Conservation (phyloP, 1,284 basidiomycete genomes). For the Leccinum fuscescens region DNA sequence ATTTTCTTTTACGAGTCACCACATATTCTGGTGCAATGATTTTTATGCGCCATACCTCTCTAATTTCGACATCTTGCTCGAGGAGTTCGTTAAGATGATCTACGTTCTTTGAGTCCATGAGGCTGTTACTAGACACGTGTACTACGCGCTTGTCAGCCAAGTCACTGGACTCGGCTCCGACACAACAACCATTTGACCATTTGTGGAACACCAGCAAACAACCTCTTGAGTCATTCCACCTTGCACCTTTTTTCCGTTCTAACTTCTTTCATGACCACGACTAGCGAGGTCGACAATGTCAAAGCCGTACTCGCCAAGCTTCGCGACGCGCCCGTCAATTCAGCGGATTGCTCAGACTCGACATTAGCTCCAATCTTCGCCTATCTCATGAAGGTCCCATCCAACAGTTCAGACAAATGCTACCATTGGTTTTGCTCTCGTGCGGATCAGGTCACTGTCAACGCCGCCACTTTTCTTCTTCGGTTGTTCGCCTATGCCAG, state of each 20-base stretch:
- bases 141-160: not conserved
- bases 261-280: constrained; percentile 28
- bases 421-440: constrained; percentile 73
- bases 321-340: constrained; percentile 56
- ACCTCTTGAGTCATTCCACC: not conserved
- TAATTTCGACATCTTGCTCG: constrained; percentile 49
- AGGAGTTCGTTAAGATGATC: constrained; percentile 52
- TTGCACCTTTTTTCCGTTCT: not conserved
- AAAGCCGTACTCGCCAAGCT: constrained; percentile 47
- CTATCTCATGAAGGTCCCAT: constrained; percentile 51
- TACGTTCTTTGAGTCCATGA: constrained; percentile 58
- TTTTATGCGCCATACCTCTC: constrained; percentile 43
- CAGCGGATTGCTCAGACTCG: constrained; percentile 44
- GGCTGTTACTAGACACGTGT: not conserved
- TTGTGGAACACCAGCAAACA: not conserved
- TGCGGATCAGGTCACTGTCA: constrained; percentile 50
- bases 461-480: constrained; percentile 75
- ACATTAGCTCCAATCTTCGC: constrained; percentile 53
- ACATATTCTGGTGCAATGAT: constrained; percentile 24
- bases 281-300: constrained; percentile 35
- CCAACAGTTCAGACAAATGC: constrained; percentile 37
- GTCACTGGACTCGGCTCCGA: not conserved
- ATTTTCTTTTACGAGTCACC: constrained; percentile 56
- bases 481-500: constrained; percentile 78
- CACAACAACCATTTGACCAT: not conserved